These are phyloP conservation scores for Biancaea sappan DNA, from an alignment of 306 rosid genomes.

Conservation along the genomic window DNA sequence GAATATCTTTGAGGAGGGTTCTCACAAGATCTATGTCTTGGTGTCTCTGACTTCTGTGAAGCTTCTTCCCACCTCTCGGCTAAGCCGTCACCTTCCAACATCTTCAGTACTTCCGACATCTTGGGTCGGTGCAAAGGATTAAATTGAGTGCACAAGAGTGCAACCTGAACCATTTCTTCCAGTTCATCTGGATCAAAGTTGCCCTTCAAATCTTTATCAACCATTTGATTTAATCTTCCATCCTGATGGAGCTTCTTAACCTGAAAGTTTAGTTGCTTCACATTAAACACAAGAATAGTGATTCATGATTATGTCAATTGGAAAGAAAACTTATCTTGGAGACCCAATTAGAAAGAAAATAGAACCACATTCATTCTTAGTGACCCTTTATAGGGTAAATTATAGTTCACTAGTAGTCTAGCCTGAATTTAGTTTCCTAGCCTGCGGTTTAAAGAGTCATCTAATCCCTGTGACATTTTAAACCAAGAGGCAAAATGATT, in stretches of 20 bases:
- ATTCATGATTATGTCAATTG: neutral
- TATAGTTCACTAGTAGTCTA: neutral
- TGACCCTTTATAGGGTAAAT: neutral
- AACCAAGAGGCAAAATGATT: neutral
- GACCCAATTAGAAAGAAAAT: neutral
- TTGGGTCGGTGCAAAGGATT: conserved; percentile 88
- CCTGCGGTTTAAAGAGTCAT: neutral
- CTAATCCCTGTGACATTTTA: neutral
- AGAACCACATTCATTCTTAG: neutral
- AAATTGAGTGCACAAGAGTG: conserved; percentile 87
- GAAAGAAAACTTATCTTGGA: neutral
- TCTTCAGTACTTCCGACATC: conserved; percentile 93
- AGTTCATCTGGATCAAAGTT: conserved; percentile 73
- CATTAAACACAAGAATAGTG: conserved; percentile 16
- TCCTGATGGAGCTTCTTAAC: conserved; percentile 93
- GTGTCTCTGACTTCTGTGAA: conserved; percentile 77
- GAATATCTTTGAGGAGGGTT: conserved; percentile 82
- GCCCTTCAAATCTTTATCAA: conserved; percentile 82
- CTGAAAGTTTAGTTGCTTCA: conserved; percentile 50
- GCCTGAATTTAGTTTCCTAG: neutral
- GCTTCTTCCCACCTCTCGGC: conserved; percentile 96
- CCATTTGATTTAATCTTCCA: conserved; percentile 81
- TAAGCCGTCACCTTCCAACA: conserved; percentile 97
- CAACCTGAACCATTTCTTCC: conserved; percentile 96
- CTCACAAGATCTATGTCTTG: conserved; percentile 66